phyloP scores from a whole-genome alignment of 208 protist genomes.

The Wallacemonas sp. region DNA sequence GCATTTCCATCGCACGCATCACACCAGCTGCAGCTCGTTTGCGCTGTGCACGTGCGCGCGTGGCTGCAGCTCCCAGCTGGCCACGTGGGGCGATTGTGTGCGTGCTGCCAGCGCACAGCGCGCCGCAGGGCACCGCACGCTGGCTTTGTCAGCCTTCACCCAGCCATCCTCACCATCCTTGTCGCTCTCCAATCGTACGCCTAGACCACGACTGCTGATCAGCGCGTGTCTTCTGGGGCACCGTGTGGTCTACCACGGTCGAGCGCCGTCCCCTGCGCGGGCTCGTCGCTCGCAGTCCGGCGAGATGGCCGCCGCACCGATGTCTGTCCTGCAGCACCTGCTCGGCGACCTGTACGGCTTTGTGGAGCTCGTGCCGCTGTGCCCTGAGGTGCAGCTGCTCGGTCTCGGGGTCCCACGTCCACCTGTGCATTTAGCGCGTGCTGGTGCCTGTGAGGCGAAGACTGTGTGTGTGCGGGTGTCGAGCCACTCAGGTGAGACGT shows the following conservation, averaged over 20 bases:
- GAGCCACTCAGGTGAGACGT: not conserved
- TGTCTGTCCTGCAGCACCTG: slow-evolving; percentile 49
- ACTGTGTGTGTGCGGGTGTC: not conserved
- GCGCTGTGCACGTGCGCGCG: too few relatives aligned
- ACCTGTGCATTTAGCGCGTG: slow-evolving; percentile 43
- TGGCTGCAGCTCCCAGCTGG: too few relatives aligned
- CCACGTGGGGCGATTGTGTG: not conserved
- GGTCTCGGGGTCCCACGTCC: slow-evolving; percentile 54
- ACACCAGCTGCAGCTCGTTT: too few relatives aligned
- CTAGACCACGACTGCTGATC: slow-evolving; percentile 50
- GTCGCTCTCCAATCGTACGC: too few relatives aligned
- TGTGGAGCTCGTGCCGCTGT: slow-evolving; percentile 59
- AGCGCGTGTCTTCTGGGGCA: slow-evolving; percentile 75
- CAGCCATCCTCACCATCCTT: too few relatives aligned
- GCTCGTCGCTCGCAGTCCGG: too few relatives aligned
- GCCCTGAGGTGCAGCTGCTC: slow-evolving; percentile 80
- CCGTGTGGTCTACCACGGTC: slow-evolving; percentile 56
- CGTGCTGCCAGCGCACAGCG: slow-evolving; percentile 3
- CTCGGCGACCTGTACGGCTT: slow-evolving; percentile 30
- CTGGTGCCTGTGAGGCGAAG: not conserved
- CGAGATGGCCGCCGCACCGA: slow-evolving; percentile 21
- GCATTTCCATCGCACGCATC: too few relatives aligned
- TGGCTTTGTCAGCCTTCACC: not conserved
- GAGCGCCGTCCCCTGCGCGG: too few relatives aligned
- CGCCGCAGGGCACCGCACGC: slow-evolving; percentile 25